Evolutionary conservation across 2,329 filamentous ascomycete genomes (phyloP).

Genomic region (Mycosphaerella sp.): DNA sequence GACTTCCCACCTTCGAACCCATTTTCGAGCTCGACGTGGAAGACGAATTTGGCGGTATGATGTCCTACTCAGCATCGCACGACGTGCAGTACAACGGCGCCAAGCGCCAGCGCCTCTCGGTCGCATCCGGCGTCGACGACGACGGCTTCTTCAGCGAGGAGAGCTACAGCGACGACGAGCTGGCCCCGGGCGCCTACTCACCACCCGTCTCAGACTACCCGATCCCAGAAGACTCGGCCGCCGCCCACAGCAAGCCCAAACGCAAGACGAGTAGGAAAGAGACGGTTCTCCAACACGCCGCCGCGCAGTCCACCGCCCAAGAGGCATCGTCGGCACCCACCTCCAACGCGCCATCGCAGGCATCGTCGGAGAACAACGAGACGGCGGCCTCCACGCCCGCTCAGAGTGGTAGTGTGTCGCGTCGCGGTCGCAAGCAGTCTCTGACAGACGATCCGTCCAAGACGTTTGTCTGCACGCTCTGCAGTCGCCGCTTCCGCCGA

Average conservation of each 20-base stretch:
- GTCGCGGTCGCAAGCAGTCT: conserved; percentile 96
- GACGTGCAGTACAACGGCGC: conserved; percentile 54
- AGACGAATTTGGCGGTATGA: conserved; percentile 74
- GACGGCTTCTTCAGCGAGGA: conserved; percentile 70
- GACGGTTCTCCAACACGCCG: conserved; percentile 36
- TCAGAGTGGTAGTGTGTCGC: conserved; percentile 57
- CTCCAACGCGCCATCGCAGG: conserved; percentile 36
- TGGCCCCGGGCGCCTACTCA: conserved; percentile 54
- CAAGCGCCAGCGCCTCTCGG: conserved; percentile 67
- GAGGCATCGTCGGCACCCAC: conserved; percentile 37
- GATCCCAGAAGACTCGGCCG: conserved; percentile 29
- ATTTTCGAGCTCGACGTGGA: conserved; percentile 87
- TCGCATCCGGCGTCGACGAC: conserved; percentile 61
- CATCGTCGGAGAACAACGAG: conserved; percentile 23
- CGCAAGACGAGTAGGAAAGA: conserved; percentile 33
- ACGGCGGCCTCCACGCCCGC: conserved; percentile 29
- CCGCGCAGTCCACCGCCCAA: conserved; percentile 41
- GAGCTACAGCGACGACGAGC: conserved; percentile 68
- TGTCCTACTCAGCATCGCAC: conserved; percentile 58
- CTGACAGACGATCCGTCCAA: conserved; percentile 96
- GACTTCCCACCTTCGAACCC: conserved; percentile 63
- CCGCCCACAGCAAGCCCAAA: conserved; percentile 26
- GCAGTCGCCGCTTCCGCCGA: conserved; percentile 93
- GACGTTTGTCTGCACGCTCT: conserved; percentile 94
- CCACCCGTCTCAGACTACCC: conserved; percentile 51